A percentile compares a stretch with the other conserved stretches of the same genome.
These are phyloP conservation scores for Hymenoscyphus albidus DNA, from an alignment of 2,329 filamentous ascomycete genomes.

Conservation along the genomic window DNA sequence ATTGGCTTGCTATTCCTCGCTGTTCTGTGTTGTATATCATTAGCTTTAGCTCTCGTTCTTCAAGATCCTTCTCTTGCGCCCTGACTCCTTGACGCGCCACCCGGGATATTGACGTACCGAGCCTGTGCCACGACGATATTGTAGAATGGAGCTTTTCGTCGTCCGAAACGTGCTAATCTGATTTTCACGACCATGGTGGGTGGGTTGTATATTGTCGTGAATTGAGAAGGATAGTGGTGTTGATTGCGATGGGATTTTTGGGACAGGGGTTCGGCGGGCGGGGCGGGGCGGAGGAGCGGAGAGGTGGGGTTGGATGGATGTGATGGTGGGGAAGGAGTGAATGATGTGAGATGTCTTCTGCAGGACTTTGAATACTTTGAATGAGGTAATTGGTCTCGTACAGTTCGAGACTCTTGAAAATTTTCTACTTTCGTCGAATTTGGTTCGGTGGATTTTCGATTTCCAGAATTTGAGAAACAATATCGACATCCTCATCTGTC, in stretches of 20 bases:
- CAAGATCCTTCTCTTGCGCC: too few species aligned
- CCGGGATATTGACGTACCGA: constrained; percentile 51
- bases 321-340: too few species aligned
- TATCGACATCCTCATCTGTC: not conserved
- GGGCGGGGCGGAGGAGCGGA: not conserved
- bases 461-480: not conserved
- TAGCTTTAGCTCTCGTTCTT: too few species aligned
- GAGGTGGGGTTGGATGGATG: constrained; percentile 3
- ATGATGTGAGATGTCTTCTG: too few species aligned
- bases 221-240: too few species aligned
- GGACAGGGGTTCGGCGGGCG: constrained; percentile 1
- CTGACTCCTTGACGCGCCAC: too few species aligned
- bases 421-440: not conserved
- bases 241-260: not conserved
- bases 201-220: not conserved
- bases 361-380: not conserved
- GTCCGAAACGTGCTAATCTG: constrained; percentile 89
- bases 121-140: constrained; percentile 96
- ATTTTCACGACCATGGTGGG: constrained; percentile 84
- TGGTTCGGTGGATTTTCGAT: too few species aligned
- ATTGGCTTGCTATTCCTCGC: constrained; percentile 84
- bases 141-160: constrained; percentile 84
- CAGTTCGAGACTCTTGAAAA: too few species aligned
- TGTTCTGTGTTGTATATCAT: constrained; percentile 50
- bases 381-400: not conserved